Evolutionary conservation across 768 basidiomycete species (phyloP).

Genomic region (Boletellus ananas): DNA sequence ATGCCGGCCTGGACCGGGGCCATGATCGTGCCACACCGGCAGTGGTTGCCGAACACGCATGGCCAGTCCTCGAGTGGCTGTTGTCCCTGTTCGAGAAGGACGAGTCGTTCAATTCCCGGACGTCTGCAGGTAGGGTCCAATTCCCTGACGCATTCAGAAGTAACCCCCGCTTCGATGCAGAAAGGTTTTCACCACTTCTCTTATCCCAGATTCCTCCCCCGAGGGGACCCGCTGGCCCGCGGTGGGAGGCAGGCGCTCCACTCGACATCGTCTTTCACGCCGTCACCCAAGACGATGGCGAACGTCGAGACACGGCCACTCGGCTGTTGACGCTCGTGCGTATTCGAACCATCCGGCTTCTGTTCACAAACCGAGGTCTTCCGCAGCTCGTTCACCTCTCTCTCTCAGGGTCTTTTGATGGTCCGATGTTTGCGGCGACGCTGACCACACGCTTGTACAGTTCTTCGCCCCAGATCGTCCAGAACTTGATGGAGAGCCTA

Average conservation of each 20-base stretch:
- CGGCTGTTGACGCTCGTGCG: conserved; percentile 34
- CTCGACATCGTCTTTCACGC: conserved; percentile 45
- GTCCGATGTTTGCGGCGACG: conserved; percentile 33
- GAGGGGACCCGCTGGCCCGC: conserved; percentile 41
- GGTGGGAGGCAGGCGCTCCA: conserved; percentile 54
- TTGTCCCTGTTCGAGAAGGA: conserved; percentile 67
- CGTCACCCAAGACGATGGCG: conserved; percentile 29
- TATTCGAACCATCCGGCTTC: background rate
- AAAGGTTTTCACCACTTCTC: conserved; percentile 48
- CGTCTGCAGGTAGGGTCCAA: conserved; percentile 24
- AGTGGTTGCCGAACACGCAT: conserved; percentile 58
- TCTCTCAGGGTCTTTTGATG: conserved; percentile 36
- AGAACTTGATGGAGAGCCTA: conserved; percentile 37
- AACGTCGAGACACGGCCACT: conserved; percentile 32
- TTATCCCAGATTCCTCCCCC: conserved; percentile 57
- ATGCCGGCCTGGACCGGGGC: conserved; percentile 21
- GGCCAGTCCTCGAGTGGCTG: conserved; percentile 71
- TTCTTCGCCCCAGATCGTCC: conserved; percentile 25
- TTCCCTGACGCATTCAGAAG: conserved; percentile 2
- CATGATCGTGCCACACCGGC: conserved; percentile 14
- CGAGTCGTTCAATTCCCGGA: conserved; percentile 37
- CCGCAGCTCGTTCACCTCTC: conserved; percentile 40
- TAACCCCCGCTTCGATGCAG: conserved; percentile 24
- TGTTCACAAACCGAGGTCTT: background rate
- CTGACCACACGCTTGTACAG: conserved; percentile 36